Evolutionary conservation across 345 rosid genomes (phyloP).

Genomic region (Arabidopsis arenosa): DNA sequence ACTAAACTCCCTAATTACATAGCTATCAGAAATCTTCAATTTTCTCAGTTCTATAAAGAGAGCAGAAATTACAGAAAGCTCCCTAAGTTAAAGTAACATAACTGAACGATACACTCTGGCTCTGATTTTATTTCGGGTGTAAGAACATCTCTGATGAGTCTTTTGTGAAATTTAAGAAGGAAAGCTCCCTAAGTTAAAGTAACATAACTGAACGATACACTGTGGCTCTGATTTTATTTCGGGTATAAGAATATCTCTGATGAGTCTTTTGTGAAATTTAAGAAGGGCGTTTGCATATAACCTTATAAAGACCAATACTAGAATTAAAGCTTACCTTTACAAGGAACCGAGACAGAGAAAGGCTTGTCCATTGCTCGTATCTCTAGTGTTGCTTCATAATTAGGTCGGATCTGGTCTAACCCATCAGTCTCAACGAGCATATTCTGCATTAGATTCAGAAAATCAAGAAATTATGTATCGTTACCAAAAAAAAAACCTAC

Average conservation of each 20-base stretch:
- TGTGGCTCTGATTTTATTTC: not conserved
- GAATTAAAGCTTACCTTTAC: constrained; percentile 54
- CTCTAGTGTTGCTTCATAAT: constrained; percentile 54
- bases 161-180: not conserved
- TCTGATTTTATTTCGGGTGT: not conserved
- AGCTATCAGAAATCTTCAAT: not conserved
- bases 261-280: not conserved
- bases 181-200: not conserved
- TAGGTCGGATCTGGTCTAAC: constrained; percentile 57
- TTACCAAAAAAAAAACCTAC: not conserved
- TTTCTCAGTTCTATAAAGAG: not conserved
- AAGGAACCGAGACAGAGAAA: constrained; percentile 50
- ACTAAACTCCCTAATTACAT: constrained; percentile 12
- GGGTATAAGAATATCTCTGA: not conserved
- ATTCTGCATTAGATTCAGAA: constrained; percentile 46
- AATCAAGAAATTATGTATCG: not conserved
- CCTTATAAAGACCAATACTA: constrained; percentile 14
- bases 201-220: not conserved
- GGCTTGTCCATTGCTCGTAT: constrained; percentile 46
- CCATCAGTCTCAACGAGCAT: constrained; percentile 48
- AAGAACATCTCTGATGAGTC: not conserved
- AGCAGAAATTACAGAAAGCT: not conserved
- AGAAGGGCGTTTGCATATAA: constrained; percentile 1
- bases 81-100: not conserved
- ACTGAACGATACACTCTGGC: not conserved